These are phyloP conservation scores for Posidonia oceanica DNA, from an alignment of 116 monocot species.

Conservation along the genomic window DNA sequence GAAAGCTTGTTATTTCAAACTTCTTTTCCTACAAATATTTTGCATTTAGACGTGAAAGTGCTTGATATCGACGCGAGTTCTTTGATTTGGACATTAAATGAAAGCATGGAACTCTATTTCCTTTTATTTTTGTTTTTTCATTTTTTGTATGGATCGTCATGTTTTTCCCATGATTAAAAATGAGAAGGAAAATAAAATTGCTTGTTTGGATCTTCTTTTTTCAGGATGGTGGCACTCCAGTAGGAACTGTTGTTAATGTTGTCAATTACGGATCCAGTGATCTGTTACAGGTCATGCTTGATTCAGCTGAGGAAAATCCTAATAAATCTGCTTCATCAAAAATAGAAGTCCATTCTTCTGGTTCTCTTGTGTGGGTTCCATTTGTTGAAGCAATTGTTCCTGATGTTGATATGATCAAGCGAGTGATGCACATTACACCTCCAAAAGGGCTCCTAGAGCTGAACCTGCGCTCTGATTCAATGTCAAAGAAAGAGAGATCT, in stretches of 20 bases:
- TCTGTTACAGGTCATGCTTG: constrained; percentile 60
- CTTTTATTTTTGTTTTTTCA: no score
- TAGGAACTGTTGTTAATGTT: constrained; percentile 68
- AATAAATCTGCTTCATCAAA: constrained; percentile 11
- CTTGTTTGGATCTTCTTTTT: neutral
- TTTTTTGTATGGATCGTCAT: no score
- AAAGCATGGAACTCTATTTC: no score
- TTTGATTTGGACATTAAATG: no score
- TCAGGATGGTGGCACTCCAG: constrained; percentile 56
- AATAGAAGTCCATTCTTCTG: constrained; percentile 13
- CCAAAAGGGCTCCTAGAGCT: constrained; percentile 94
- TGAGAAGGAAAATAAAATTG: no score
- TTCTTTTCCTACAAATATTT: no score
- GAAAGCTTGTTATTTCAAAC: neutral
- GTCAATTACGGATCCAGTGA: constrained; percentile 68
- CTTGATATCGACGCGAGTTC: no score
- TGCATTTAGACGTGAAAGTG: no score
- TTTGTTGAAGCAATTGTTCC: constrained; percentile 97
- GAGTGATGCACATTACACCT: constrained; percentile 86
- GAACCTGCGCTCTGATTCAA: constrained; percentile 52
- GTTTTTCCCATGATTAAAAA: no score
- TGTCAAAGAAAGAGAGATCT: constrained; percentile 82
- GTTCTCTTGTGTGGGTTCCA: constrained; percentile 68
- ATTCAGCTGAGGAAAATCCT: constrained; percentile 10
- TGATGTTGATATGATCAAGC: constrained; percentile 58